These are phyloP conservation scores for Penicillium fimorum DNA, from an alignment of 495 filamentous ascomycete genomes.

Conservation along the genomic window DNA sequence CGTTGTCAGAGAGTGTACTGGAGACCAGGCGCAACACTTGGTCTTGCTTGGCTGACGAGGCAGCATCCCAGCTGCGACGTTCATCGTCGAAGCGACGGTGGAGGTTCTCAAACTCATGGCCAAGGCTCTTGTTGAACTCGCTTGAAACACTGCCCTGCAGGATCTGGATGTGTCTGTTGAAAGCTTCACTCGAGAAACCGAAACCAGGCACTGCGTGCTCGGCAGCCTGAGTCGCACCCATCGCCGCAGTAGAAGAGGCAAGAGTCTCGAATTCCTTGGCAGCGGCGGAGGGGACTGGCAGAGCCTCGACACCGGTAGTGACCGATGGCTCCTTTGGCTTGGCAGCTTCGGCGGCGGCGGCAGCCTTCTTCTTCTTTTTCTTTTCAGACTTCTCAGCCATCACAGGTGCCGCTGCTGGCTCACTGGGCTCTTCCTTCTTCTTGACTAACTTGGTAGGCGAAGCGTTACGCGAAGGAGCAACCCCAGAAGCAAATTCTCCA, in stretches of 20 bases:
- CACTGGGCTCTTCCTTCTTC: conserved; percentile 47
- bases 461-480: conserved; percentile 36
- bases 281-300: conserved; percentile 10
- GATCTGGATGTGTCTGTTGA: conserved; percentile 53
- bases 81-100: conserved; percentile 65
- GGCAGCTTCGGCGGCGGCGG: conserved; percentile 37
- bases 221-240: conserved; percentile 10
- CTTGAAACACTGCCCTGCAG: conserved; percentile 54
- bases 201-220: conserved; percentile 8
- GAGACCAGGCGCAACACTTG: conserved; percentile 84
- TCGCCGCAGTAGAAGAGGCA: conserved; percentile 15
- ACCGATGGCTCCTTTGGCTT: conserved; percentile 33
- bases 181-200: conserved; percentile 37
- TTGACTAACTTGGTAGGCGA: conserved; percentile 46
- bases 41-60: conserved; percentile 68
- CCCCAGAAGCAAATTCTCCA: conserved; percentile 29
- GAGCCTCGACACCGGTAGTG: conserved; percentile 20
- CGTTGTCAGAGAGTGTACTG: conserved; percentile 82
- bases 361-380: conserved; percentile 59
- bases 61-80: conserved; percentile 60
- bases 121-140: conserved; percentile 56
- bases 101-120: conserved; percentile 56
- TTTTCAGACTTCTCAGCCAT: conserved; percentile 52
- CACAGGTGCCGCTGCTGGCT: conserved; percentile 27
- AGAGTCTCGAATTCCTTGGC: conserved; percentile 22